Evolutionary conservation across 139 green algal species (phyloP), one percentile per base, ranked within the genome.

Genomic region (Picochlorum sp.): DNA sequence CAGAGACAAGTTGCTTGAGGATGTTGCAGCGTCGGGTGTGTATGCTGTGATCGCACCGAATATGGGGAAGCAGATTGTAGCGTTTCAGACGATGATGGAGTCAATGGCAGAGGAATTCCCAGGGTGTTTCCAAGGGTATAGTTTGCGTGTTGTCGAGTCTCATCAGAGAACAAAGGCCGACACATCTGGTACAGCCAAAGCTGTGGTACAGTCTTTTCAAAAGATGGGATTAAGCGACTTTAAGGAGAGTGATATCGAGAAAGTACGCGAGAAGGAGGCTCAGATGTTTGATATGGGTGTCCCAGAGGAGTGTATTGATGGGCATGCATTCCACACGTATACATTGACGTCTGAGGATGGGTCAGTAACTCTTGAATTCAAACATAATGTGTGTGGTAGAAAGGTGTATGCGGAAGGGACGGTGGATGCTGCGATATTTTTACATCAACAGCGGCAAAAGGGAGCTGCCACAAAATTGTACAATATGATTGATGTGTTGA

Each of bases 311-410:
- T 45, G 64, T 20, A 47, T 65, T 4, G 21, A 46, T 47, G 93
- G 93, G 2, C 94, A 99, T 69, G 94, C 94, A 15, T 99, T 90
- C 81, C 94, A 99, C 81, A 99, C 94, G 0, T 99, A 99, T 78
- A 81, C 83, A 44, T 73, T 96, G n/a, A 81, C 83, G 23, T 90
- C 81, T 4, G 69, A 78, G 0, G 92, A 97, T 52, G 84, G 82
- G 9, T 56, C 32, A 26, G 91, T 98, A 8, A 74, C 64, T 13
- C 93, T 98, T 61, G 84, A 97, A 75, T 98, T 99, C 69, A 85
- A 96, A 74, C 94, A 99, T 81, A 99, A 99, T 61, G 94, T 99
- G 18, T 87, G 71, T 59, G 90, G 90, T 18, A 71, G 88, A 7
- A 78, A 71, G 44, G 90, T 97, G 13, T 99, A 99, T 71, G 94